phyloP scores from a whole-genome alignment of 2,329 filamentous ascomycete species.

The Ascochyta pisi region DNA sequence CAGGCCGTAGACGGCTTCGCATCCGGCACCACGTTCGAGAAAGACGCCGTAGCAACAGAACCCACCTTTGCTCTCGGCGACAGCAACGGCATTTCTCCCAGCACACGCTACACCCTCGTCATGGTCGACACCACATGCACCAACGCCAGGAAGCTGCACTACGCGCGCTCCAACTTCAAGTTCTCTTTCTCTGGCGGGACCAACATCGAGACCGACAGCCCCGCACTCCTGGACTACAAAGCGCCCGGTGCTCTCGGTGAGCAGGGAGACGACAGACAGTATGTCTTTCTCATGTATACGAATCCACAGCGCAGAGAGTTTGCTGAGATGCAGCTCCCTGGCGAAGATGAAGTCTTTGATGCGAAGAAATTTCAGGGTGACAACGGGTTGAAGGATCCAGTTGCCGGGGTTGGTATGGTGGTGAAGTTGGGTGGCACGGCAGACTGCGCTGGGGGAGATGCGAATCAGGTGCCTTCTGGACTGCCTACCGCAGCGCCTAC shows the following conservation, averaged over 20 bases:
- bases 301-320: constrained; percentile 36
- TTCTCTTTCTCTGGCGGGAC: constrained; percentile 34
- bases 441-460: constrained; percentile 19
- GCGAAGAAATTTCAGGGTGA: constrained; percentile 38
- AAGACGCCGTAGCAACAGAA: constrained; percentile 35
- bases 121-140: constrained; percentile 45
- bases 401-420: constrained; percentile 43
- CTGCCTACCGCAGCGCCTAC: neutral
- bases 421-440: constrained; percentile 41
- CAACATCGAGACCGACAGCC: constrained; percentile 31
- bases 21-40: constrained; percentile 35
- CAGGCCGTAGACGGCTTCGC: constrained; percentile 38
- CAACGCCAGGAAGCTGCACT: constrained; percentile 40
- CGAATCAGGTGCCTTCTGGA: neutral
- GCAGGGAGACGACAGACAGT: constrained; percentile 40
- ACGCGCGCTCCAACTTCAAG: constrained; percentile 41
- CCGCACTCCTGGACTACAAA: constrained; percentile 35
- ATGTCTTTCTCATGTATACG: constrained; percentile 43
- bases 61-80: constrained; percentile 46
- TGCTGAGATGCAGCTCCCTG: constrained; percentile 32
- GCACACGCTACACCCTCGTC: constrained; percentile 38
- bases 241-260: constrained; percentile 42
- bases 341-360: constrained; percentile 36
- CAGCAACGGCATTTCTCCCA: constrained; percentile 37
- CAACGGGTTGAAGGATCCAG: constrained; percentile 37